These are phyloP conservation scores for Mycosphaerella arachidis DNA, from an alignment of 2,329 filamentous ascomycete species.

Conservation along the genomic window DNA sequence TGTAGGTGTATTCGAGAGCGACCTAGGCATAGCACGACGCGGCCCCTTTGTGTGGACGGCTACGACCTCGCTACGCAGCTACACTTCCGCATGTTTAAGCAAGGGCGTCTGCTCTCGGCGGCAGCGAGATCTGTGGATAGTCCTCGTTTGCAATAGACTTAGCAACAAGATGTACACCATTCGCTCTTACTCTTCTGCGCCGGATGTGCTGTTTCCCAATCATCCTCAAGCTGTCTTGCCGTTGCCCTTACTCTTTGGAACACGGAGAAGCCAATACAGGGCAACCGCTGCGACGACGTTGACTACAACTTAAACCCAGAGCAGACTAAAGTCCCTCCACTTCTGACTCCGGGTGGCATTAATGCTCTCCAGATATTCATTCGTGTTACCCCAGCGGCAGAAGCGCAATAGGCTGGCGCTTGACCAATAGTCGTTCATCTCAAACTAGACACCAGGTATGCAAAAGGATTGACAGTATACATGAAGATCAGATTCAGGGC, in stretches of 20 bases:
- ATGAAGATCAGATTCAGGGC: constrained; percentile 72
- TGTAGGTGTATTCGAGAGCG: too few relatives aligned
- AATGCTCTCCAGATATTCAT: constrained; percentile 40
- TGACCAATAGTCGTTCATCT: constrained; percentile 66
- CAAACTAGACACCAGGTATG: constrained; percentile 72
- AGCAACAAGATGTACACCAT: too few relatives aligned
- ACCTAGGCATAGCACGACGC: too few relatives aligned
- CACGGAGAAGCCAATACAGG: constrained; percentile 51
- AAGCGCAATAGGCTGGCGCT: constrained; percentile 60
- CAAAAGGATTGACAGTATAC: constrained; percentile 75
- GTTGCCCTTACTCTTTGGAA: constrained; percentile 48
- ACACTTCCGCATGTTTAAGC: too few relatives aligned
- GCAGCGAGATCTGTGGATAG: too few relatives aligned
- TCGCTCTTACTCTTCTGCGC: too few relatives aligned
- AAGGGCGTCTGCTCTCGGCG: too few relatives aligned
- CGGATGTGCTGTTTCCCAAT: too few relatives aligned
- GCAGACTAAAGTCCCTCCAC: constrained; percentile 52
- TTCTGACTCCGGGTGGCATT: constrained; percentile 39
- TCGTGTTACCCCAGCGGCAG: constrained; percentile 42
- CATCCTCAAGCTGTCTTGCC: constrained; percentile 21
- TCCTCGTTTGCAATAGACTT: too few relatives aligned
- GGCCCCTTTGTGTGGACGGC: too few relatives aligned
- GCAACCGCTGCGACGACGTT: constrained; percentile 47
- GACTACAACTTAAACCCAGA: constrained; percentile 51
- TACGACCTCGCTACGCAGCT: too few relatives aligned